These are phyloP conservation scores for Globisporangium viniferum DNA, from an alignment of 352 stramenopile species.

Conservation along the genomic window DNA sequence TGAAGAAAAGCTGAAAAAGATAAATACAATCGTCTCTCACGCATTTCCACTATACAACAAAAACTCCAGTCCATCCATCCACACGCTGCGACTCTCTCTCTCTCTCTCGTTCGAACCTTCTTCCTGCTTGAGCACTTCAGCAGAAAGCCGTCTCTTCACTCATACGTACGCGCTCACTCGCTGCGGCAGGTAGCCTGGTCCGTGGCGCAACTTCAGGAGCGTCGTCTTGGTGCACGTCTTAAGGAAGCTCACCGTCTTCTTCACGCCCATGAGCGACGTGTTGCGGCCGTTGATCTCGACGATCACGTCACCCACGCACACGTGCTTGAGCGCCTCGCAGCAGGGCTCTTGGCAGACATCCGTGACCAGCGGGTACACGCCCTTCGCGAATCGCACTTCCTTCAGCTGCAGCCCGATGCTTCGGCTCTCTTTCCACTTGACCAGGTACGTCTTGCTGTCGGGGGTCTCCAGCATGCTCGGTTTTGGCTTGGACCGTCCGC, in stretches of 20 bases:
- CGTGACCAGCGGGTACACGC: constrained; percentile 75
- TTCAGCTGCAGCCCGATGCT: constrained; percentile 84
- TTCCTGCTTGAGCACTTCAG: constrained; percentile 33
- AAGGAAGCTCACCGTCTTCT: constrained; percentile 87
- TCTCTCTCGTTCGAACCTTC: constrained; percentile 6
- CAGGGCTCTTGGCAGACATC: constrained; percentile 83
- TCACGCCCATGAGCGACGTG: constrained; percentile 85
- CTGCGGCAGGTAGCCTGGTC: constrained; percentile 65
- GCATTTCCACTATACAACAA: constrained; percentile 4
- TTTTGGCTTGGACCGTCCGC: constrained; percentile 72
- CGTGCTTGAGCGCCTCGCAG: constrained; percentile 79
- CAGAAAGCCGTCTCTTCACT: constrained; percentile 2
- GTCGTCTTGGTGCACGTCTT: constrained; percentile 86
- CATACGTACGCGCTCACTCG: constrained; percentile 75
- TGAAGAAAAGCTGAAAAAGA: background rate
- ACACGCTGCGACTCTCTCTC: background rate
- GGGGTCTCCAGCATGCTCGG: constrained; percentile 74
- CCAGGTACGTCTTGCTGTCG: constrained; percentile 78
- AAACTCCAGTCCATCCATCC: background rate
- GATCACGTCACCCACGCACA: constrained; percentile 83
- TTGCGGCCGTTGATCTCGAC: constrained; percentile 89
- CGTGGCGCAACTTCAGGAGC: constrained; percentile 81
- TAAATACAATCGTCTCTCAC: constrained; percentile 11
- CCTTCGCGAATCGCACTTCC: constrained; percentile 74
- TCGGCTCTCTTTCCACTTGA: constrained; percentile 88